Base-by-base conservation (phyloP, 805 yeast species). In the Myxozyma melibiosi region DNA sequence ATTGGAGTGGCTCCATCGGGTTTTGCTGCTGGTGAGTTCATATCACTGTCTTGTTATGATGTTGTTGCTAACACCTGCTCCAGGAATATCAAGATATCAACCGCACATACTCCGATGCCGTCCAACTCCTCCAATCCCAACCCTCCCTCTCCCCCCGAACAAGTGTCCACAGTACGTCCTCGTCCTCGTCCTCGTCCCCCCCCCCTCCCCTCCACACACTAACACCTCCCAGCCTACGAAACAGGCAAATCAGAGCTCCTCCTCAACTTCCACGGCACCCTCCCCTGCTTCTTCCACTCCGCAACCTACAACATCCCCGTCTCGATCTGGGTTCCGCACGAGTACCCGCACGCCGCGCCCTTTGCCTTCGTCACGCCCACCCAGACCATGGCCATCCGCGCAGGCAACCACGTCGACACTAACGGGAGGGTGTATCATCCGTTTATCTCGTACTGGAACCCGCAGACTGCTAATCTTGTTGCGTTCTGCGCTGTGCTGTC, bases 401-500 rank as follows among this genome's bases (percentile, higher is more conserved):
- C 90, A 0, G 85, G 86, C 25, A 84, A 82, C 62, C 76, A 80
- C 64, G 80, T 88, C 2, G 96, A 88, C 69, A 71, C 81, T 13
- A 86, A 78, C 70, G 97, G 97, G 1, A 72, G 74, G 44, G 78
- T 89, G 51, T 86, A 84, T 67, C 85, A 86, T 64, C 92, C 94
- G 0, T 79, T 77, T 53, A 69, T 87, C 41, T 70, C 84, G n/a
- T 74, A 72, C 27, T 88, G 95, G 96, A 57, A 66, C 37, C 67
- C 68, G 2, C 42, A 38, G 25, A 65, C 63, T 24, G 74, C 61
- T 53, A 71, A 40, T 18, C 60, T 81, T 18, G 31, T 70, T 2
- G 72, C 64, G 20, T 62, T 79, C 22, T 63, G 76, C 35, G 63
- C 65, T 2, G 64, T 73, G 14, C 62, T 78, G 50, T 58, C 69